Evolutionary conservation across 192 early-diverging fungal genomes (phyloP).

Genomic region (Bifiguratus adelaidae): DNA sequence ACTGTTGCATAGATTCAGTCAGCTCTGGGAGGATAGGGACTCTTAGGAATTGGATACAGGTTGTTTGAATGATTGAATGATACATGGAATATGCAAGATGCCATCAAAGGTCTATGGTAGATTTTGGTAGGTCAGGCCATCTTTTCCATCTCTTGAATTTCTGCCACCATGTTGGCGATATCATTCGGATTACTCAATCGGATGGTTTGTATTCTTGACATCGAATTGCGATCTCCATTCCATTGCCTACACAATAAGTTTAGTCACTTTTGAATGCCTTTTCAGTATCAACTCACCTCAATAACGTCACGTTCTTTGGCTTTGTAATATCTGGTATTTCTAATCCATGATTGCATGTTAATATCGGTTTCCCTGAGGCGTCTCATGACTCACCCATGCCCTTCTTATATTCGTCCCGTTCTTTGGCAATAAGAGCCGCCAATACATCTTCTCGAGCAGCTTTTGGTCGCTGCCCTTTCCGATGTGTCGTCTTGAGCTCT

Average conservation of each 20-base stretch:
- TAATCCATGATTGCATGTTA: conserved; percentile 1
- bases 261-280: not conserved
- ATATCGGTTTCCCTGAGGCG: not conserved
- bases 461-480: conserved; percentile 31
- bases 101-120: too few species aligned
- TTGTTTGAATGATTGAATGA: too few species aligned
- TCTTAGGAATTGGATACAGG: too few species aligned
- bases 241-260: conserved; percentile 18
- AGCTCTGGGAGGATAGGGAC: too few species aligned
- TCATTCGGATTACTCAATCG: too few species aligned
- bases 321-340: conserved; percentile 45
- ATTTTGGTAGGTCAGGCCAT: too few species aligned
- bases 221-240: conserved; percentile 43
- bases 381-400: conserved; percentile 30
- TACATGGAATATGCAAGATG: too few species aligned
- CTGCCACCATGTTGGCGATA: too few species aligned
- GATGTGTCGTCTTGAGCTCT: conserved; percentile 21
- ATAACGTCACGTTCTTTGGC: conserved; percentile 31
- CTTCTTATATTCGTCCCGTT: conserved; percentile 34
- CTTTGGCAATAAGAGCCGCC: conserved; percentile 25
- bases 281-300: conserved; percentile 6
- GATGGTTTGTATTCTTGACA: conserved; percentile 30
- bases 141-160: too few species aligned
- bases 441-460: conserved; percentile 27
- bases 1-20: too few species aligned